phyloP scores from a whole-genome alignment of 495 filamentous ascomycete genomes.

The Penicillium cinerascens region DNA sequence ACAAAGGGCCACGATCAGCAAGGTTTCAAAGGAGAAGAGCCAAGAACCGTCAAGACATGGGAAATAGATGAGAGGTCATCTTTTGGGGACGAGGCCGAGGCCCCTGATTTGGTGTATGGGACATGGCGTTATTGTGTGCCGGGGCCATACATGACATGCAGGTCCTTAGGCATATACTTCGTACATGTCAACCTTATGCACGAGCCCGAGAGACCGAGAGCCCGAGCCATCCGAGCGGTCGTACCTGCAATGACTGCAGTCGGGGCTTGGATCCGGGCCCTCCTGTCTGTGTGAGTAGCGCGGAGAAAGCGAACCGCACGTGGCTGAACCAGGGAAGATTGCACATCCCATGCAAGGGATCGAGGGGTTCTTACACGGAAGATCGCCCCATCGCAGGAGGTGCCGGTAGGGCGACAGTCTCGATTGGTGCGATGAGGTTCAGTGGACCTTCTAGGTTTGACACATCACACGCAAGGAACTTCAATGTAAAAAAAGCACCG shows the following conservation, averaged over 20 bases:
- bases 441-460: constrained; percentile 1
- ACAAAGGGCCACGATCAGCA: constrained; percentile 24
- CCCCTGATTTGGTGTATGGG: background rate
- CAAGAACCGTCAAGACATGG: background rate
- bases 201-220: background rate
- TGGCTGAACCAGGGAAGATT: constrained; percentile 14
- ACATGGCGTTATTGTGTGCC: background rate
- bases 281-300: constrained; percentile 7
- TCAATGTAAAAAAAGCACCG: constrained; percentile 8
- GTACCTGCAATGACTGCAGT: background rate
- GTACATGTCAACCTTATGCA: constrained; percentile 21
- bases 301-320: constrained; percentile 15
- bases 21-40: constrained; percentile 18
- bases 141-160: constrained; percentile 4
- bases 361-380: background rate
- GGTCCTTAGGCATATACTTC: no score
- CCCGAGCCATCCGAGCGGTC: constrained; percentile 14
- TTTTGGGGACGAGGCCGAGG: background rate
- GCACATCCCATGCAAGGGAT: constrained; percentile 19
- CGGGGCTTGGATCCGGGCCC: constrained; percentile 1
- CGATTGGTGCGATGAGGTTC: background rate
- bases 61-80: constrained; percentile 15
- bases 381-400: constrained; percentile 9
- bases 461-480: constrained; percentile 28
- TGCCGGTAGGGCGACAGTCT: background rate